Conservation (phyloP, 73 alveolate species). For the Paramecium primaurelia region DNA sequence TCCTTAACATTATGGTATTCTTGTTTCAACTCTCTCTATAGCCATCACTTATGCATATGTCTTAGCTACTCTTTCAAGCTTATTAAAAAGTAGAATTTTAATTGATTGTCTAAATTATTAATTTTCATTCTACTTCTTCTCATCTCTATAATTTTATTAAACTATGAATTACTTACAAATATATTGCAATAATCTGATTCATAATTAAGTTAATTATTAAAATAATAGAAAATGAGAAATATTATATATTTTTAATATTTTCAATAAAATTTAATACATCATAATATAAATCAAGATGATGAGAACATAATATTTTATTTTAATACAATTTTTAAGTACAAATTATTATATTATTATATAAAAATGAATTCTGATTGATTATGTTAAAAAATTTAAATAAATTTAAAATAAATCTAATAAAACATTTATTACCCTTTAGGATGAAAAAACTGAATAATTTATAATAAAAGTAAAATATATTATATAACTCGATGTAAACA, state of each 20-base stretch:
- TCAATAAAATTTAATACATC: background rate
- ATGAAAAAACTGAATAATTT: slow-evolving; percentile 21
- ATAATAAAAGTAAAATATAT: background rate
- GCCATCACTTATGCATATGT: background rate
- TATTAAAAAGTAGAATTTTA: background rate
- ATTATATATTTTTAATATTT: background rate
- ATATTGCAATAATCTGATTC: background rate
- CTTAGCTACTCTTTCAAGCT: background rate
- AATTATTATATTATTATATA: background rate
- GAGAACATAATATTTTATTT: background rate
- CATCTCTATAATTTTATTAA: background rate
- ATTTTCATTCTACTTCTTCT: background rate
- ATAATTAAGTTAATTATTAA: background rate
- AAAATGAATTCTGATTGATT: background rate
- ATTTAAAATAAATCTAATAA: background rate
- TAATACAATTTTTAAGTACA: background rate
- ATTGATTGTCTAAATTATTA: background rate
- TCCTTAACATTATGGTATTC: background rate
- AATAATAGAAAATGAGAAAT: background rate
- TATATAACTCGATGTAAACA: slow-evolving; percentile 27
- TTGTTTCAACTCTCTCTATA: background rate
- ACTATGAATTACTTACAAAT: background rate
- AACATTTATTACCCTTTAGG: background rate
- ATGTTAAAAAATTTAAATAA: background rate
- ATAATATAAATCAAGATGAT: background rate